Evolutionary conservation across 2,329 filamentous ascomycete species (phyloP).

Genomic region (Pseudocercospora crystallina): DNA sequence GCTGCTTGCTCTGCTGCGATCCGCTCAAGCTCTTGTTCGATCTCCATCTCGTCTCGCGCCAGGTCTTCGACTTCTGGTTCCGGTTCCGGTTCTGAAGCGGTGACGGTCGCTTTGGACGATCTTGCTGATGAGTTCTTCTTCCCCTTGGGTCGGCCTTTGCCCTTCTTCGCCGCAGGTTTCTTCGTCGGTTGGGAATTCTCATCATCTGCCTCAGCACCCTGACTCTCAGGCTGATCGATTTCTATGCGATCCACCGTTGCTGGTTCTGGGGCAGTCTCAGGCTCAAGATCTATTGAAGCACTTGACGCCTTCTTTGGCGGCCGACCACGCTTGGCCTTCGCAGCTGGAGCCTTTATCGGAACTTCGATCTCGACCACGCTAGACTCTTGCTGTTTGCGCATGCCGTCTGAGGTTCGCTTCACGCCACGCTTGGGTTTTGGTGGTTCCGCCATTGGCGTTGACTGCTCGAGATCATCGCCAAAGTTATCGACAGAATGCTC

Average conservation of each 20-base stretch:
- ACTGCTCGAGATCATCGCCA: slow-evolving; percentile 25
- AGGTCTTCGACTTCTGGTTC: slow-evolving; percentile 21
- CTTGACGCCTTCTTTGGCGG: slow-evolving; percentile 21
- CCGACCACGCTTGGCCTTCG: slow-evolving; percentile 25
- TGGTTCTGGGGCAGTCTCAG: slow-evolving; percentile 1
- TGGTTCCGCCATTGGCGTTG: slow-evolving; percentile 25
- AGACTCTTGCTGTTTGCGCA: slow-evolving; percentile 29
- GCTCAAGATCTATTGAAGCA: slow-evolving; percentile 11
- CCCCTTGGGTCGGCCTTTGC: slow-evolving; percentile 29
- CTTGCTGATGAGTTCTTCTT: slow-evolving; percentile 28
- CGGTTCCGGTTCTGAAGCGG: slow-evolving; percentile 15
- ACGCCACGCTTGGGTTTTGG: slow-evolving; percentile 31
- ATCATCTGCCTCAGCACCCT: slow-evolving; percentile 11
- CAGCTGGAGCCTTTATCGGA: slow-evolving; percentile 30
- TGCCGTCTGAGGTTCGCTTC: slow-evolving; percentile 42
- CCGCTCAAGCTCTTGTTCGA: slow-evolving; percentile 34
- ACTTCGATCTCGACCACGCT: slow-evolving; percentile 28
- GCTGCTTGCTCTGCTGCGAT: slow-evolving; percentile 31
- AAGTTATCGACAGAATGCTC: slow-evolving; percentile 31
- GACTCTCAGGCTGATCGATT: slow-evolving; percentile 8
- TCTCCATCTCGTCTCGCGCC: slow-evolving; percentile 30
- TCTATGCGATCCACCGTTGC: slow-evolving; percentile 13
- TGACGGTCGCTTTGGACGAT: slow-evolving; percentile 26
- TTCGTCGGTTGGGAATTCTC: slow-evolving; percentile 12
- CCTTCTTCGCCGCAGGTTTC: slow-evolving; percentile 28